These are phyloP conservation scores for Diaporthe aspalathi DNA, from an alignment of 2,329 filamentous ascomycete genomes.

Conservation along the genomic window DNA sequence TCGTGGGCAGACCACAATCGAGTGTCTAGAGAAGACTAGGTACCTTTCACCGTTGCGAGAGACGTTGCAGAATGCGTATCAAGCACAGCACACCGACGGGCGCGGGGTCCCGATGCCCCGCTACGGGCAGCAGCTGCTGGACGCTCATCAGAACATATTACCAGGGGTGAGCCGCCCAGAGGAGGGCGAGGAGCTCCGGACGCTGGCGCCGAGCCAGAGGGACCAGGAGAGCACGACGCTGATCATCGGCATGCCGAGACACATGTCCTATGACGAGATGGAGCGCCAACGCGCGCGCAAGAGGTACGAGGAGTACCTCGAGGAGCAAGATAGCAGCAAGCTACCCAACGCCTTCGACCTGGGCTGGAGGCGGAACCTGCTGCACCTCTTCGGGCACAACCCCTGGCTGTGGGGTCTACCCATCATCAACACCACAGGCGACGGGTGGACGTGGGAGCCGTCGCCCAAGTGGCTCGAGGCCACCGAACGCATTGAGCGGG, in stretches of 20 bases:
- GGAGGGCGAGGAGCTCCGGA: constrained; percentile 76
- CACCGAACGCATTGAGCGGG: constrained; percentile 69
- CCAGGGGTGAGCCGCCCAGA: constrained; percentile 84
- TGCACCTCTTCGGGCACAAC: constrained; percentile 82
- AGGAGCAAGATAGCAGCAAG: constrained; percentile 88
- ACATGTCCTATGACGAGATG: constrained; percentile 65
- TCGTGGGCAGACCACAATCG: constrained; percentile 90
- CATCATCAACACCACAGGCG: constrained; percentile 85
- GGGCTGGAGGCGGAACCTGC: constrained; percentile 82
- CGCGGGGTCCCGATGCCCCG: constrained; percentile 64
- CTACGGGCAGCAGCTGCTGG: constrained; percentile 79
- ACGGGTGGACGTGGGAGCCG: constrained; percentile 95
- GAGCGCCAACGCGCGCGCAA: constrained; percentile 66
- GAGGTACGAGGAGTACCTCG: constrained; percentile 79
- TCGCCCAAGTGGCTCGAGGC: constrained; percentile 82
- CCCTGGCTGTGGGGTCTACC: constrained; percentile 83
- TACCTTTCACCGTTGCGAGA: constrained; percentile 86
- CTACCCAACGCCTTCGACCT: constrained; percentile 95
- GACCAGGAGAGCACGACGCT: constrained; percentile 36
- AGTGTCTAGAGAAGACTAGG: constrained; percentile 94
- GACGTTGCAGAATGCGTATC: constrained; percentile 73
- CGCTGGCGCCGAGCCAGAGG: constrained; percentile 34
- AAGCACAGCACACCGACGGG: constrained; percentile 63
- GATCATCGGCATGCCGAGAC: constrained; percentile 51
- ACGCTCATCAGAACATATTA: constrained; percentile 84